A percentile compares a stretch with the other conserved stretches of the same genome.
Evolutionary conservation across 441 rosid species (phyloP).

Genomic region (Populus hybrid): DNA sequence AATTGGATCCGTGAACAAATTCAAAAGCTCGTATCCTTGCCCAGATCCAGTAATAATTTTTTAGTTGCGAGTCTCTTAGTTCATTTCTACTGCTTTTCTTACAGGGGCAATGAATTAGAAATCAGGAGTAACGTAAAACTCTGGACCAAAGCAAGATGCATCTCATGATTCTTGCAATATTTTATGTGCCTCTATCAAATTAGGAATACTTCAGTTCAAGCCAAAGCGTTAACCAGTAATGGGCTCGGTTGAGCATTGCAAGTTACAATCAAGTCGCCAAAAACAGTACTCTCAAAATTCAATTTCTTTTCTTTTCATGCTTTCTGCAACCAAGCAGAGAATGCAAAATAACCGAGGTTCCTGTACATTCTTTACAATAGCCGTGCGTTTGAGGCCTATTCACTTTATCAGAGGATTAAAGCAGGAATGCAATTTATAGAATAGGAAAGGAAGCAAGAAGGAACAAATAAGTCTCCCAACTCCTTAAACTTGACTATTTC

Average conservation of each 20-base stretch:
- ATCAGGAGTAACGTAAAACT: neutral
- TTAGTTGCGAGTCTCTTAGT: neutral
- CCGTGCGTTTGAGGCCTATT: neutral
- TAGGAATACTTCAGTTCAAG: neutral
- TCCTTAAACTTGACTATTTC: neutral
- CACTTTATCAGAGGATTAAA: neutral
- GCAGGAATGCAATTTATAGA: neutral
- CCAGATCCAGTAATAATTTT: neutral
- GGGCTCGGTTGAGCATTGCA: neutral
- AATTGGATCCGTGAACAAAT: neutral
- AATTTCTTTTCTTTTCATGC: neutral
- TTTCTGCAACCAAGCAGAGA: neutral
- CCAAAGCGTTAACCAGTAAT: neutral
- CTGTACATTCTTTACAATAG: conserved; percentile 1
- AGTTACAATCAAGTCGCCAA: neutral
- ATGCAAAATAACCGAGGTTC: neutral
- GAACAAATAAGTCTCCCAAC: conserved; percentile 1
- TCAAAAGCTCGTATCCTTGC: neutral
- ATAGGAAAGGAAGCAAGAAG: neutral
- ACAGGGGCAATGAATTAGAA: neutral
- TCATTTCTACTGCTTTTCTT: neutral
- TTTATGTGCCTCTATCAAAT: neutral
- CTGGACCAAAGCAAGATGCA: neutral
- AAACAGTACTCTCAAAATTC: neutral
- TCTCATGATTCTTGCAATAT: neutral